A percentile compares a stretch with the other conserved stretches of the same genome.
These are phyloP conservation scores for Saccharum spontaneum DNA, from an alignment of 176 grass and related monocot species.

Conservation along the genomic window DNA sequence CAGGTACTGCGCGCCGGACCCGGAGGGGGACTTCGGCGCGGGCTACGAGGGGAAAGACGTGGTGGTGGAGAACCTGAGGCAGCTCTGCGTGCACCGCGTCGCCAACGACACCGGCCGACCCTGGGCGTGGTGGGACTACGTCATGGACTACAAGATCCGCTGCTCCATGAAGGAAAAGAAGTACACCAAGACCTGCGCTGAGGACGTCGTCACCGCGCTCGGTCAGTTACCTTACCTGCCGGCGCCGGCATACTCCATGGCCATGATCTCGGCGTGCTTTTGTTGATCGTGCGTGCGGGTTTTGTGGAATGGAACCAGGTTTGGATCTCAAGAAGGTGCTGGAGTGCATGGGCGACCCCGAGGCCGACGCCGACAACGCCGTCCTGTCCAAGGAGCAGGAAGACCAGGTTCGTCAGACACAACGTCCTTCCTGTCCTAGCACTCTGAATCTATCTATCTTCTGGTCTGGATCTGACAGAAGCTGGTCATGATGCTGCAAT, in stretches of 20 bases:
- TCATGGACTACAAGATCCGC: constrained; percentile 82
- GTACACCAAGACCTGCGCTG: constrained; percentile 81
- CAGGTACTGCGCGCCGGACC: constrained; percentile 89
- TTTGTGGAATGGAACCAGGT: constrained; percentile 14
- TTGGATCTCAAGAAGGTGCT: constrained; percentile 66
- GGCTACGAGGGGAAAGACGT: constrained; percentile 92
- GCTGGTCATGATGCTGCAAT: not conserved
- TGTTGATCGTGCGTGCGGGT: not conserved
- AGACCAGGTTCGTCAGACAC: constrained; percentile 54
- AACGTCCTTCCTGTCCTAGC: too few relatives aligned
- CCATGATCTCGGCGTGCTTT: not conserved
- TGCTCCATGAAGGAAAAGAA: constrained; percentile 99
- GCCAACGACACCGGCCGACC: constrained; percentile 65
- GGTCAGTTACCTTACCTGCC: constrained; percentile 19
- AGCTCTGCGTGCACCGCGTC: constrained; percentile 89
- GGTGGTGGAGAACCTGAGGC: constrained; percentile 84
- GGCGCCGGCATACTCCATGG: too few relatives aligned
- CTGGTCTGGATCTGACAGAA: not conserved
- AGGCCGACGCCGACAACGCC: constrained; percentile 80
- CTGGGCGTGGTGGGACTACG: constrained; percentile 97
- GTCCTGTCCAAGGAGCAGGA: constrained; percentile 82
- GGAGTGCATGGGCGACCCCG: constrained; percentile 92
- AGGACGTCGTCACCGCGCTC: constrained; percentile 73
- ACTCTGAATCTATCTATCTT: not conserved
- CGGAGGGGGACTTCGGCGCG: constrained; percentile 71